Percentiles rank a stretch among this genome's conserved stretches.
Evolutionary conservation across 352 stramenopile genomes (phyloP).

Genomic region (Pythium coloratum): DNA sequence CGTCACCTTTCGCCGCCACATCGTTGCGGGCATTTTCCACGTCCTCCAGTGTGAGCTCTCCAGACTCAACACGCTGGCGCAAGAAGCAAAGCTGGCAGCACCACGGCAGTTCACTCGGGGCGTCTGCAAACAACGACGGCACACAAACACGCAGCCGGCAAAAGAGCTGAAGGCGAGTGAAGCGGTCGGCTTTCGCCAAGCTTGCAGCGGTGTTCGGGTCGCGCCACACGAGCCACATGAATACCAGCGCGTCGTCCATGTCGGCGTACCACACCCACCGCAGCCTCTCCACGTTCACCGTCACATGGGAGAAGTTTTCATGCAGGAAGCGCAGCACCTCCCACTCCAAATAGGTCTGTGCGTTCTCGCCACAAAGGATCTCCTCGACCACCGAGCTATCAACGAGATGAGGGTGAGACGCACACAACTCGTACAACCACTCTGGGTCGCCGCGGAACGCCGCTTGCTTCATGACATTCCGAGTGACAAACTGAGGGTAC

Average conservation of each 20-base stretch:
- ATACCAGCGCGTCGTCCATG: not conserved
- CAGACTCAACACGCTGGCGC: not conserved
- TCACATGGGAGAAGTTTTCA: not conserved
- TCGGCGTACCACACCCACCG: not conserved
- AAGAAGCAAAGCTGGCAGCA: not conserved
- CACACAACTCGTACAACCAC: not conserved
- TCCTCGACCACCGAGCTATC: not conserved
- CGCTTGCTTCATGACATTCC: not conserved
- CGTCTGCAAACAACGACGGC: not conserved
- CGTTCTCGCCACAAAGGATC: not conserved
- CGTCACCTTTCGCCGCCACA: not conserved
- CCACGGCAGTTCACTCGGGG: not conserved
- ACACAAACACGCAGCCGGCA: not conserved
- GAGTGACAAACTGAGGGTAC: not conserved
- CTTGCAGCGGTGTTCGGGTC: not conserved
- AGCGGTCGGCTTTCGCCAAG: not conserved
- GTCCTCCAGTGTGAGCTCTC: not conserved
- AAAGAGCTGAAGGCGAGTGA: not conserved
- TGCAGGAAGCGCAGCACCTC: not conserved
- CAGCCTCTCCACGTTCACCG: not conserved
- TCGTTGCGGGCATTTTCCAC: not conserved
- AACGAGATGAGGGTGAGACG: not conserved
- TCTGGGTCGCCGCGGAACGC: not conserved
- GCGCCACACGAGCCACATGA: not conserved
- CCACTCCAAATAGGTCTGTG: not conserved